Conservation (phyloP, 2,329 filamentous ascomycete genomes). For the Scytalidium sp. region DNA sequence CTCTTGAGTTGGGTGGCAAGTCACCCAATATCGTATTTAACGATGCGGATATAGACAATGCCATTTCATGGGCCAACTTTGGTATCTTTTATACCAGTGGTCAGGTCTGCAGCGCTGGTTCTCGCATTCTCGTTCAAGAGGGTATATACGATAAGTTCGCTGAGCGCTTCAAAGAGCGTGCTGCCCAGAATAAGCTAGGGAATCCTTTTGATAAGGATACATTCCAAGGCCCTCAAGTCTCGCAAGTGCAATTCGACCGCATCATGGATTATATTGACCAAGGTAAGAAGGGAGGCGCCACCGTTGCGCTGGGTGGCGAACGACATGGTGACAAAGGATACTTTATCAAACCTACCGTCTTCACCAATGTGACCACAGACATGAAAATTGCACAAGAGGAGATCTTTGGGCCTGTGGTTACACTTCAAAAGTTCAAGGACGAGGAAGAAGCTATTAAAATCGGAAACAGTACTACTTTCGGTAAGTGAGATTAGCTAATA, state of each 20-base stretch:
- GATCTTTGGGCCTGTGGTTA: conserved; percentile 67
- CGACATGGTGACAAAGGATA: conserved; percentile 60
- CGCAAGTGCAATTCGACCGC: conserved; percentile 62
- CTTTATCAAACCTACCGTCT: conserved; percentile 69
- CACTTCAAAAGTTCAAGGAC: conserved; percentile 64
- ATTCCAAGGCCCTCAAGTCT: conserved; percentile 55
- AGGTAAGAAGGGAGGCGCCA: conserved; percentile 54
- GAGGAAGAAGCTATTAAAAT: conserved; percentile 60
- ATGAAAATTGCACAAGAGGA: conserved; percentile 70
- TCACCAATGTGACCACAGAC: conserved; percentile 55
- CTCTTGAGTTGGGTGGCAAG: conserved; percentile 62
- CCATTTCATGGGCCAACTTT: conserved; percentile 53
- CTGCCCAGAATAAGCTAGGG: conserved; percentile 56
- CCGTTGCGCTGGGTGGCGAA: conserved; percentile 58
- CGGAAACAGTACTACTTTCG: conserved; percentile 58
- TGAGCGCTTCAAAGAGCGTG: conserved; percentile 57
- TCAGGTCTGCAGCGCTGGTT: conserved; percentile 76
- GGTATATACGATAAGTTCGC: conserved; percentile 60
- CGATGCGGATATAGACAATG: conserved; percentile 58
- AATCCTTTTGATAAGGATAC: conserved; percentile 57
- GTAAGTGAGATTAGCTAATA: background rate
- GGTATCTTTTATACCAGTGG: conserved; percentile 54
- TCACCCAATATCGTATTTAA: conserved; percentile 58
- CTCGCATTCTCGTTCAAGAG: conserved; percentile 65
- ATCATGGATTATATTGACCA: conserved; percentile 62